Base-by-base conservation (phyloP, 805 yeast genomes). In the Saccharomycopsis guyanensis region DNA sequence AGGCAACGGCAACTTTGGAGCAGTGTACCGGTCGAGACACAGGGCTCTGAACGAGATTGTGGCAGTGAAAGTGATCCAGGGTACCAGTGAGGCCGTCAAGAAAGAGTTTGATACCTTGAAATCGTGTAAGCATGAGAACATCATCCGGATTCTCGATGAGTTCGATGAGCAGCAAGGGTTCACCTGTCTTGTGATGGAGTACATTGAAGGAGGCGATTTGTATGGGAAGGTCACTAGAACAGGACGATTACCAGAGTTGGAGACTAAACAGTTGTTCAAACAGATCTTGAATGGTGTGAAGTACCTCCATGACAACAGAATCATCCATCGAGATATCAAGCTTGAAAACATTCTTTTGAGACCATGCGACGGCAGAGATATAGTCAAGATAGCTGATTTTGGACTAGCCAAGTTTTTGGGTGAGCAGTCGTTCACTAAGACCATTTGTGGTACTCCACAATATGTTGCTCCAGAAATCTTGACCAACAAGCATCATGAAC, bases 371-470 rank as follows among this genome's bases (percentile, higher is more conserved):
- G n/a, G n/a, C n/a, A n/a, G n/a, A n/a, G n/a, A n/a, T n/a, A 64
- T 65, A 49, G 87, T 85, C 7, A 85, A 85, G 57, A 82, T 85
- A 42, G 93, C 91, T 1, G 94, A 85, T 63, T 85, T 85, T 63
- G 96, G 96, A 0, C 53, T 76, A 15, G 75, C 79, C 1, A 69
- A 75, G 54, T 65, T 68, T 40, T 42, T 46, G 19, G 91, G 91
- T 4, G 87, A 82, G 55, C 64, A 77, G 52, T 75, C 78, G 50
- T 82, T 82, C 58, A 82, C 94, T 7, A 79, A 79, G 55, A 85
- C 94, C 0, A 62, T 85, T 35, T 85, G 94, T 64, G 94, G 94
- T 1, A 85, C 94, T 0, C 94, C 94, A 0, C 87, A 91, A 0
- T 85, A 85, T 57, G 93, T 85, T 16, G 93, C 93, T 0, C 94